Evolutionary conservation across 2,329 filamentous ascomycete genomes (phyloP).

Genomic region (Claviceps arundinis): DNA sequence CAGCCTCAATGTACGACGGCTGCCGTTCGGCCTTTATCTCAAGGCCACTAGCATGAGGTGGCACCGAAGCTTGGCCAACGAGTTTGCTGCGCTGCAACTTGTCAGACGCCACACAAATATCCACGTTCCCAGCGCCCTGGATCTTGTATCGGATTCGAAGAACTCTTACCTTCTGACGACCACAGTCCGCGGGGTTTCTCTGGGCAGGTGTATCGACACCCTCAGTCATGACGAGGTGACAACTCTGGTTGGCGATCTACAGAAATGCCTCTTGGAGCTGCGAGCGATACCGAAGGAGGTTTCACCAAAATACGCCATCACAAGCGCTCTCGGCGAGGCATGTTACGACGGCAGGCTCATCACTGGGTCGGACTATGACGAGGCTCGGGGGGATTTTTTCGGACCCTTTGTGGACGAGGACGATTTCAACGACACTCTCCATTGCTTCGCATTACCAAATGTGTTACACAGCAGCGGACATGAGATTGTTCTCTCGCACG

Average conservation of each 20-base stretch:
- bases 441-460: background rate
- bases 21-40: conserved; percentile 11
- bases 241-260: conserved; percentile 1
- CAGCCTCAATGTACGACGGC: conserved; percentile 8
- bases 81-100: conserved; percentile 2
- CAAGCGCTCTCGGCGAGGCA: background rate
- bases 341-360: conserved; percentile 2
- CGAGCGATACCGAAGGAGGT: conserved; percentile 2
- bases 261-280: background rate
- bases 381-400: conserved; percentile 1
- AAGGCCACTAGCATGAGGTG: background rate
- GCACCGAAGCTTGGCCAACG: conserved; percentile 1
- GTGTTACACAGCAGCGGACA: conserved; percentile 4
- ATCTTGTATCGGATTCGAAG: conserved; percentile 2
- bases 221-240: conserved; percentile 3
- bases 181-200: background rate
- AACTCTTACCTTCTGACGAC: conserved; percentile 1
- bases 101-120: conserved; percentile 2
- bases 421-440: conserved; percentile 7
- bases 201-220: conserved; percentile 2
- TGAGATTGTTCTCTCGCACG: conserved; percentile 29
- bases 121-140: conserved; percentile 2
- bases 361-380: background rate
- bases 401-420: conserved; percentile 6
- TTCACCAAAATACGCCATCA: conserved; percentile 1